Evolutionary conservation across 1,284 basidiomycete species (phyloP).

Genomic region (Trametes sp.): DNA sequence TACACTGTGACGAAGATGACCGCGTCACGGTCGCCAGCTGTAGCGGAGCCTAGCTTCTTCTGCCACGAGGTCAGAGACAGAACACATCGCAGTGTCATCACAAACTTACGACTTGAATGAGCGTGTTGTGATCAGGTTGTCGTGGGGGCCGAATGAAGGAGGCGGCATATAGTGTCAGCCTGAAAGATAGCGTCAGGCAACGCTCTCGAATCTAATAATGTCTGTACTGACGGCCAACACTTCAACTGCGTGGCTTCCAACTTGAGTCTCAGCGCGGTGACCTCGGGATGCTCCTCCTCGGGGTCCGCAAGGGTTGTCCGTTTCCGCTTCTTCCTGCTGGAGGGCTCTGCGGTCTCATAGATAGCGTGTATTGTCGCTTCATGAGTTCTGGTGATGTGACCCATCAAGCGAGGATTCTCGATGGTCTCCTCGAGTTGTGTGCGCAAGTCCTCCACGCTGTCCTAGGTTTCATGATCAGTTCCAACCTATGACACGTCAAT

Average conservation of each 20-base stretch:
- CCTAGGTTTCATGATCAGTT: constrained; percentile 16
- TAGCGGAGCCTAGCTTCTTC: constrained; percentile 42
- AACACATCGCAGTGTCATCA: constrained; percentile 12
- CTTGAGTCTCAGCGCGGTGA: constrained; percentile 53
- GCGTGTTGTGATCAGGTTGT: constrained; percentile 69
- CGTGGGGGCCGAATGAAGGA: constrained; percentile 69
- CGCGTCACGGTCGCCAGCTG: constrained; percentile 45
- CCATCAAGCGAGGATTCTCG: constrained; percentile 63
- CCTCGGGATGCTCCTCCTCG: constrained; percentile 49
- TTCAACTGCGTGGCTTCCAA: constrained; percentile 58
- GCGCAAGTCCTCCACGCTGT: constrained; percentile 64
- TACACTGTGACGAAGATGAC: constrained; percentile 67
- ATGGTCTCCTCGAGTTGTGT: constrained; percentile 54
- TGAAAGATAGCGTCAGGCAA: constrained; percentile 38
- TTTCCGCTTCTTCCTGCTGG: constrained; percentile 54
- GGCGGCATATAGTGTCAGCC: constrained; percentile 59
- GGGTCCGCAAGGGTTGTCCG: constrained; percentile 44
- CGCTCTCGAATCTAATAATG: not conserved
- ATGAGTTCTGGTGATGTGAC: constrained; percentile 61
- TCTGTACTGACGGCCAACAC: constrained; percentile 63
- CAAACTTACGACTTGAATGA: constrained; percentile 53
- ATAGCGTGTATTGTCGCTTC: constrained; percentile 56
- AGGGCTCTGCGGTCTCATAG: constrained; percentile 50
- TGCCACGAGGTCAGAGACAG: constrained; percentile 27
- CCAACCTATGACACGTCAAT: not conserved